Evolutionary conservation across 495 filamentous ascomycete genomes (phyloP), one percentile per base, ranked within the genome.

Genomic region (Podospora fimiseda): DNA sequence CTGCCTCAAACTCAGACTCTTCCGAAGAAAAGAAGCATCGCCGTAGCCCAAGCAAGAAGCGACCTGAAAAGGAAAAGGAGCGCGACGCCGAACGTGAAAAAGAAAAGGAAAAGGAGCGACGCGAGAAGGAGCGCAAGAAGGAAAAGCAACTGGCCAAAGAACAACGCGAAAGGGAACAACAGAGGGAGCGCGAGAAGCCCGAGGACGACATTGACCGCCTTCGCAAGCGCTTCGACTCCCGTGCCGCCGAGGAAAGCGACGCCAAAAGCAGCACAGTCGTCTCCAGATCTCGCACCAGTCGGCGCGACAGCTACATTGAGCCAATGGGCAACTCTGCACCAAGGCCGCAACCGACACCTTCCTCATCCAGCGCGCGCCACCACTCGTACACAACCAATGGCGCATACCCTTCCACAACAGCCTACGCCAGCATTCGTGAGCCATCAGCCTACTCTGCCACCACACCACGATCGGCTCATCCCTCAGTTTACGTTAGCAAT

Each of bases 271-370:
- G 58, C 58, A 60, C 33, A 51, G 33, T 47, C 23, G 55, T 52
- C 4, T 51, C 48, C 46, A 61, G 48, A 45, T 52, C 50, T n/a
- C 48, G 60, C 42, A 48, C 27, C 45, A 47, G 44, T 23, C 62
- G 56, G 9, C 65, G 59, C 50, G 55, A 60, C 50, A 69, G 62
- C 66, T 70, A 69, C 59, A 60, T 70, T 21, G 69, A 70, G 55
- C 63, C 65, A 13, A 48, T 66, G 23, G 67, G 67, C 21, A 63
- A 60, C 43, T 48, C 51, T 43, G 59, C 63, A 13, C 63, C 63
- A 2, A 47, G 65, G 16, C 65, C 65, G 2, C 47, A 50, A 13
- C 43, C 38, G 7, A 36, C 60, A 6, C 43, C 46, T 9, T 54
- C 60, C 9, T 55, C 57, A 11, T 53, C 63, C 14, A 43, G 59